Conservation (phyloP, 108 stramenopile genomes). For the Fragilariopsis cylindrus region DNA sequence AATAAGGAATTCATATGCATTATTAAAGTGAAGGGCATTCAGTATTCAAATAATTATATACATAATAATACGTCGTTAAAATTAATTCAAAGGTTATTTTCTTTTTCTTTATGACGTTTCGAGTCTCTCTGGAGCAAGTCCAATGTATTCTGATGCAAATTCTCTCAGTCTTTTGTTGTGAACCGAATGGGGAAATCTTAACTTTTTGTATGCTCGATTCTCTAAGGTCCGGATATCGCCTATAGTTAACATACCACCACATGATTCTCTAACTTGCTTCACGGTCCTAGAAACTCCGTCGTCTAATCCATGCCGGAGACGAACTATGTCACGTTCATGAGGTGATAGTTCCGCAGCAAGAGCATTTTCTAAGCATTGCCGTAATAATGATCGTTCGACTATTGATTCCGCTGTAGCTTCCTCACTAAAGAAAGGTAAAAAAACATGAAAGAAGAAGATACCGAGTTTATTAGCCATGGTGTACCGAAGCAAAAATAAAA, state of each 20-base stretch:
- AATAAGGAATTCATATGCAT: too few relatives aligned
- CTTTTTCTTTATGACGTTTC: neutral
- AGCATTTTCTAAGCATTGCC: conserved; percentile 80
- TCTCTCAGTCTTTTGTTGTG: conserved; percentile 60
- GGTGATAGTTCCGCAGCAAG: conserved; percentile 80
- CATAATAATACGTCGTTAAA: too few relatives aligned
- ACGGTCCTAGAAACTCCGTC: conserved; percentile 66
- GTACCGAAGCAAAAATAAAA: neutral
- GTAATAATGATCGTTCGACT: conserved; percentile 74
- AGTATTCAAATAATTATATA: too few relatives aligned
- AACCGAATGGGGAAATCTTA: conserved; percentile 63
- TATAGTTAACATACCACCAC: conserved; percentile 50
- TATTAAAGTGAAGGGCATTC: too few relatives aligned
- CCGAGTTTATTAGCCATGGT: neutral
- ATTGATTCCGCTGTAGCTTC: conserved; percentile 65
- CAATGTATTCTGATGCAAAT: conserved; percentile 59
- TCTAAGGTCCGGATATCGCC: conserved; percentile 60
- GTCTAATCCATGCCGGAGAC: conserved; percentile 78
- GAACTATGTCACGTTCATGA: conserved; percentile 79
- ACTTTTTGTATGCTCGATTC: conserved; percentile 63
- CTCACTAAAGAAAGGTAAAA: conserved; percentile 17
- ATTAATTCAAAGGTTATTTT: too few relatives aligned
- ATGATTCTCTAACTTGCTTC: conserved; percentile 63
- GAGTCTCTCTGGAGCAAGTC: conserved; percentile 30
- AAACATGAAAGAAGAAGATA: neutral